phyloP scores from a whole-genome alignment of 2,329 filamentous ascomycete genomes.

The Diaporthe citri region DNA sequence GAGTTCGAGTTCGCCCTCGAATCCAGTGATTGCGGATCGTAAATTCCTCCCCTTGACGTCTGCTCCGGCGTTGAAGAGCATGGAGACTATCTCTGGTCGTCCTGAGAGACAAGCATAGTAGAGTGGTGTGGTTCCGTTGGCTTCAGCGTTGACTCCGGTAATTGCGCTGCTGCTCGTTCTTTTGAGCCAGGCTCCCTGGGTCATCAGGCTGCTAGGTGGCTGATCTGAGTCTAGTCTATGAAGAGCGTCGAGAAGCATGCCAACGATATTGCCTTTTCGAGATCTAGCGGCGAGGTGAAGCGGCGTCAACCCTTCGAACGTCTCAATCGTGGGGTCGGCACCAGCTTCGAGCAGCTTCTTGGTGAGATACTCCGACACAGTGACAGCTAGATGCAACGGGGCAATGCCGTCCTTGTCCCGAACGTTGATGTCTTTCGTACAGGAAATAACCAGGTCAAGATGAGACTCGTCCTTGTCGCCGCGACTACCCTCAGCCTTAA shows the following conservation, averaged over 20 bases:
- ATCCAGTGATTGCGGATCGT: neutral
- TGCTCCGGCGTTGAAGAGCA: neutral
- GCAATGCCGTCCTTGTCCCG: neutral
- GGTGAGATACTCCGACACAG: neutral
- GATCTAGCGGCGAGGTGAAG: slow-evolving; percentile 1
- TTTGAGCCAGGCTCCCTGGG: neutral
- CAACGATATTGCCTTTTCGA: neutral
- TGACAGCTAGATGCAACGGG: neutral
- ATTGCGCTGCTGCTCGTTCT: neutral
- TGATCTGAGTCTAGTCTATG: neutral
- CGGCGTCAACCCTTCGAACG: neutral
- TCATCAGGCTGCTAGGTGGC: neutral
- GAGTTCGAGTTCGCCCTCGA: neutral
- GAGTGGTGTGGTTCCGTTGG: neutral
- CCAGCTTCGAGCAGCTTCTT: neutral
- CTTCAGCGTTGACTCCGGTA: neutral
- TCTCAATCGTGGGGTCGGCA: neutral
- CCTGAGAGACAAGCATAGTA: neutral
- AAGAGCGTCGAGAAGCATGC: neutral
- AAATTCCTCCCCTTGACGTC: neutral
- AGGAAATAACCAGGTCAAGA: neutral
- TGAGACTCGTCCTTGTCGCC: neutral
- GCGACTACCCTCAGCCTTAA: neutral
- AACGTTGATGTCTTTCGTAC: neutral
- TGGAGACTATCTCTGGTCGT: neutral